Evolutionary conservation across 140 eudicot genomes (phyloP).

Genomic region (Bidens hawaiensis): DNA sequence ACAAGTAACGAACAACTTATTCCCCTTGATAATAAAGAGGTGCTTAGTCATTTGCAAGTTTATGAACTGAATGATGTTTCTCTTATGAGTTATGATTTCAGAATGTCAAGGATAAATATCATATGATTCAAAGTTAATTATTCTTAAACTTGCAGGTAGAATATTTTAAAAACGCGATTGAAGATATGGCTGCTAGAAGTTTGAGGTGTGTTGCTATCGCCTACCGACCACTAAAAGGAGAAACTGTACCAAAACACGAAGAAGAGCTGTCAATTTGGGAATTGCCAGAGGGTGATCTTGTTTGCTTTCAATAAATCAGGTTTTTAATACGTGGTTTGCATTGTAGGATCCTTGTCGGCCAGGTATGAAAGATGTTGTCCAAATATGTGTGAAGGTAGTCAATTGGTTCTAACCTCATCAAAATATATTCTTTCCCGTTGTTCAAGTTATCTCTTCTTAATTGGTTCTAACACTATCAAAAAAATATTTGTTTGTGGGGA

Average conservation of each 20-base stretch:
- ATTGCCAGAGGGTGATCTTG: conserved; percentile 69
- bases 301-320: background rate
- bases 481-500: too few species aligned
- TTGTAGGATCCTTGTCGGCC: conserved; percentile 94
- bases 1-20: conserved; percentile 37
- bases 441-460: too few species aligned
- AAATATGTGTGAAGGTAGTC: conserved; percentile 62
- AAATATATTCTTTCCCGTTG: too few species aligned
- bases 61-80: background rate
- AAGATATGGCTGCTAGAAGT: conserved; percentile 82
- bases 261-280: conserved; percentile 68
- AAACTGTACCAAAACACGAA: conserved; percentile 57
- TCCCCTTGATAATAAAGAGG: conserved; percentile 59
- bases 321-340: conserved; percentile 3
- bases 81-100: background rate
- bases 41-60: conserved; percentile 1
- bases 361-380: conserved; percentile 70
- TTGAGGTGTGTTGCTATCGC: conserved; percentile 93
- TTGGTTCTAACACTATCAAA: too few species aligned
- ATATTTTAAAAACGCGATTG: conserved; percentile 53
- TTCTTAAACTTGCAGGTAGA: conserved; percentile 37
- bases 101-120: background rate
- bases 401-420: too few species aligned
- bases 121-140: background rate
- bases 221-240: conserved; percentile 40